These are phyloP conservation scores for Articulospora tetracladia DNA, from an alignment of 495 filamentous ascomycete species.

Conservation along the genomic window DNA sequence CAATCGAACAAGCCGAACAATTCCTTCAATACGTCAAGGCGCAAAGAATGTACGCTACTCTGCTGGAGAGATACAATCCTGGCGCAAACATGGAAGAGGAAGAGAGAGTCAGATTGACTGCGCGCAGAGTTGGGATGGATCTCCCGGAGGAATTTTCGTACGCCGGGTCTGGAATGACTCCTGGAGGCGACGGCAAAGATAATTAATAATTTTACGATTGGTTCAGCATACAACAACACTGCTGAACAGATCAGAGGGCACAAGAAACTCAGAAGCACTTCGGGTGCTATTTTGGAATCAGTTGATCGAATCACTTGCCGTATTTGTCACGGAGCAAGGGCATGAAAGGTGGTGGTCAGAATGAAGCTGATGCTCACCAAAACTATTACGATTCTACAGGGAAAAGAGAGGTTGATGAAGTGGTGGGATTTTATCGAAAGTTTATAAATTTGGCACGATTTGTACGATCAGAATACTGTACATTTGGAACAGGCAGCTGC, in stretches of 20 bases:
- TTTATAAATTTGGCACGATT: background rate
- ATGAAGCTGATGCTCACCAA: background rate
- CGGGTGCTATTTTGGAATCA: background rate
- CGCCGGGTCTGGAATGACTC: background rate
- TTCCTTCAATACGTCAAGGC: constrained; percentile 74
- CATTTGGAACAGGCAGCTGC: no score
- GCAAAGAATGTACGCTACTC: constrained; percentile 72
- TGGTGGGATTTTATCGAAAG: background rate
- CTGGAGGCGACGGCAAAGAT: constrained; percentile 7
- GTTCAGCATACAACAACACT: background rate
- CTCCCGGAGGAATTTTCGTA: constrained; percentile 55
- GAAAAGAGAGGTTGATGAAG: background rate
- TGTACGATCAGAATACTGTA: background rate
- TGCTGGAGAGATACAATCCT: constrained; percentile 91
- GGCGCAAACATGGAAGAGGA: constrained; percentile 81
- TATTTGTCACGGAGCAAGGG: no score
- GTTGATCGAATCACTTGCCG: background rate
- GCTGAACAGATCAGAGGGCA: background rate
- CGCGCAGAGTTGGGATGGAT: constrained; percentile 84
- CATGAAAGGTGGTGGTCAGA: background rate
- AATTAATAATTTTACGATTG: background rate
- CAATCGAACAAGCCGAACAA: constrained; percentile 65
- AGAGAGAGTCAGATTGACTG: constrained; percentile 77
- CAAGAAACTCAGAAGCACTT: background rate
- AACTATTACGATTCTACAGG: no score